phyloP scores from a whole-genome alignment of 2,329 filamentous ascomycete genomes.

The Malbranchea cinnamomea region DNA sequence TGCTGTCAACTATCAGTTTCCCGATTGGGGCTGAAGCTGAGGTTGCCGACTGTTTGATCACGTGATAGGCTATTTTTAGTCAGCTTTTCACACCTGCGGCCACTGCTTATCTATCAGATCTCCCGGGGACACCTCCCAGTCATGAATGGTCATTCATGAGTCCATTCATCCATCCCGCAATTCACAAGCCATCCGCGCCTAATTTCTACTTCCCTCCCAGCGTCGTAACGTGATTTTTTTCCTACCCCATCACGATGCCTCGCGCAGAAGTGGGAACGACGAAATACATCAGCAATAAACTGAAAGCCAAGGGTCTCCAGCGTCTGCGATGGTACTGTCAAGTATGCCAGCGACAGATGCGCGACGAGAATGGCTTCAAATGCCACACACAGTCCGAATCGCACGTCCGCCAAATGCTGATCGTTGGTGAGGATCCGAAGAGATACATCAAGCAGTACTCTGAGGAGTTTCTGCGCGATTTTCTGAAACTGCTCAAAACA shows the following conservation, averaged over 20 bases:
- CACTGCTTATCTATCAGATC: too few species aligned
- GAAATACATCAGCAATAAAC: conserved; percentile 81
- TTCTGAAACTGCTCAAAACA: conserved; percentile 61
- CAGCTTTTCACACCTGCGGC: too few species aligned
- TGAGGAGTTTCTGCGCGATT: conserved; percentile 67
- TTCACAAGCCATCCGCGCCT: too few species aligned
- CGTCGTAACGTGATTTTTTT: too few species aligned
- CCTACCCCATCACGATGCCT: conserved; percentile 49
- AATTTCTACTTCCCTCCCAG: too few species aligned
- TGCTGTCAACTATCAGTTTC: too few species aligned
- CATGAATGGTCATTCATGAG: too few species aligned
- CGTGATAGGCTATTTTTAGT: too few species aligned
- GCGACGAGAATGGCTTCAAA: conserved; percentile 85
- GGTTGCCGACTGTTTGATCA: too few species aligned
- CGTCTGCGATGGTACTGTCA: conserved; percentile 85
- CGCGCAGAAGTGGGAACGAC: conserved; percentile 83
- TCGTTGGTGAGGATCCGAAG: conserved; percentile 75
- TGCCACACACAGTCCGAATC: conserved; percentile 70
- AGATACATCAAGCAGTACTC: conserved; percentile 73
- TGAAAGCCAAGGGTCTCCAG: conserved; percentile 58
- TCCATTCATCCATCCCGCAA: too few species aligned
- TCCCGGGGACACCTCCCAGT: too few species aligned
- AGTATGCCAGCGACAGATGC: conserved; percentile 60
- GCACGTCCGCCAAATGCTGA: conserved; percentile 77
- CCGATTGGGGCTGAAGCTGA: too few species aligned